phyloP scores from a whole-genome alignment of 306 rosid species.

The Carpinus viminea region DNA sequence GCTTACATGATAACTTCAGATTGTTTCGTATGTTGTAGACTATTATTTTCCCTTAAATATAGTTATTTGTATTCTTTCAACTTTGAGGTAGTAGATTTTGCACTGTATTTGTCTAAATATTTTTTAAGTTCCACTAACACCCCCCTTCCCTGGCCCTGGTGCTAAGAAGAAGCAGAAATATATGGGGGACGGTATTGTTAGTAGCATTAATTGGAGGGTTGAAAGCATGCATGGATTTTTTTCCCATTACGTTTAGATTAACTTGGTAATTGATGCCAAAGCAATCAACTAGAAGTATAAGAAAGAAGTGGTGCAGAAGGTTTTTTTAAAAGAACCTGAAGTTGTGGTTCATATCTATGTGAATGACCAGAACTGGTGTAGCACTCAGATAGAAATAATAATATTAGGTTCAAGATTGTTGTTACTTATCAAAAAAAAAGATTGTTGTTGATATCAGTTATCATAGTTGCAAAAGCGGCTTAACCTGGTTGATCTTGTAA shows the following conservation, averaged over 20 bases:
- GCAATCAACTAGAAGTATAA: background rate
- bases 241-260: background rate
- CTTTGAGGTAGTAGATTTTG: background rate
- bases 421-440: too few species aligned
- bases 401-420: too few species aligned
- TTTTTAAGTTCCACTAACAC: too few species aligned
- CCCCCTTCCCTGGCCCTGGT: too few species aligned
- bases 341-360: background rate
- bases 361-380: background rate
- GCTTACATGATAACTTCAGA: background rate
- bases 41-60: background rate
- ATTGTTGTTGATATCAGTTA: too few species aligned
- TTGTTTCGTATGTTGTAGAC: background rate
- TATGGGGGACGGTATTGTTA: background rate
- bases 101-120: too few species aligned
- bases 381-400: background rate
- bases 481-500: too few species aligned
- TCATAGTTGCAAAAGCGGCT: too few species aligned
- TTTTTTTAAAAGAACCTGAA: background rate
- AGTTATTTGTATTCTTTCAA: background rate
- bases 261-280: background rate
- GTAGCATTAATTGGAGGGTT: background rate
- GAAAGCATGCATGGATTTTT: background rate
- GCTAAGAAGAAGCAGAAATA: background rate
- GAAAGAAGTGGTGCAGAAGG: background rate